Evolutionary conservation across 2,329 filamentous ascomycete genomes (phyloP), one percentile per base, ranked within the genome.

Genomic region (Stemphylium beticola): DNA sequence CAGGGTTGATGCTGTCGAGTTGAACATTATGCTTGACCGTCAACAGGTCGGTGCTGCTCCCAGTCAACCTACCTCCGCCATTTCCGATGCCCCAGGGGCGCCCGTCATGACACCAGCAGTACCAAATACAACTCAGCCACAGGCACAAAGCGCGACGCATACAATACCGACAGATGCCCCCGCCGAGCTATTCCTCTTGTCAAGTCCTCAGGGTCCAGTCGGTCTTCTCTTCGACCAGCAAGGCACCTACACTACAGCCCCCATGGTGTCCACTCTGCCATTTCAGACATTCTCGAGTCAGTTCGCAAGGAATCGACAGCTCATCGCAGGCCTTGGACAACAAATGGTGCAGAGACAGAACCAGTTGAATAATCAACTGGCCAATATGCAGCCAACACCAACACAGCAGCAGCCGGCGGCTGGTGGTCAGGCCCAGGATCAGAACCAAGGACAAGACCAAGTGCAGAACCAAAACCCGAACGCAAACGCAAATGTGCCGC

Each of bases 131-230:
- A 44, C 57, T 11, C 62, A 52, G 45, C 40, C 45, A 43, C 53
- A 50, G 14, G 32, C 38, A n/a, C 48, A 54, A 17, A 44, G 34
- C n/a, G 31, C 40, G 9, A 11, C 51, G 3, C 61, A 47, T 8
- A 41, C 61, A 29, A 44, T 66, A 4, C 58, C 62, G 1, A 33
- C 68, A 26, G 53, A 61, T 26, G 53, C 62, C 7, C 66, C 65
- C 7, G 54, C 61, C 22, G 68, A 75, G 44, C 57, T 75, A 6
- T 76, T 74, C 46, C 61, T 75, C 9, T 64, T 76, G 0, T 74
- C 72, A 22, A 72, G 71, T 49, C 72, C 74, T 0, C 70, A 74
- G 37, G 74, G 74, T 7, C 72, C 73, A 0, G 70, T 74, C 14
- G 72, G 71, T 11, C 54, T 76, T 29, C 55, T 76, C 2, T 75